Base-by-base conservation (phyloP, 139 green algal genomes). In the Astrephomene gubernaculifera region DNA sequence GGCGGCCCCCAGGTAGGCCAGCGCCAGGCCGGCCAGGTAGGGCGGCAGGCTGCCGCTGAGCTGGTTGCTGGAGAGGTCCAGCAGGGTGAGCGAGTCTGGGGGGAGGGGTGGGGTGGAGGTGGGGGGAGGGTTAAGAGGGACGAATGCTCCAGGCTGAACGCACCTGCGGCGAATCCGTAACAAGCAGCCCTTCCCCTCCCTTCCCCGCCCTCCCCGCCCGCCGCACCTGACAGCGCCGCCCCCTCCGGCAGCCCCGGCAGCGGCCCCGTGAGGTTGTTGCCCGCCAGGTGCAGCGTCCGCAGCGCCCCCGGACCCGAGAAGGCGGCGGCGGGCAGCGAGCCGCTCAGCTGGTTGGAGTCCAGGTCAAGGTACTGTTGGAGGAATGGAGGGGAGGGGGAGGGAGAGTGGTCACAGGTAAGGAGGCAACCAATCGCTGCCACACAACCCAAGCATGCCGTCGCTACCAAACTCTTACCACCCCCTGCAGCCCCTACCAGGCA, bases 331-430 rank as follows among this genome's bases (percentile, higher is more conserved):
- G 78, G 78, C 63, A 84, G 43, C 8, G 43, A 0, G 41, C 78
- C 78, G 19, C 25, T 29, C 43, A 84, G 61, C 31, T 6, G 43
- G 78, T 84, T 84, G 31, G 27, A 8, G 43, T 64, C 78, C 21
- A 75, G 63, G 43, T 75, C 63, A 24, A 83, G n/a, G 44, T 36
- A 63, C 60, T 73, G 76, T 21, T 4, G 49, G n/a, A n/a, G n/a
- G n/a, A n/a, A n/a, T n/a, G n/a, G n/a, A n/a, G n/a, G n/a, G n/a
- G n/a, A n/a, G n/a, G n/a, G n/a, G n/a, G n/a, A n/a, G n/a, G n/a
- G n/a, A n/a, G n/a, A n/a, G n/a, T n/a, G n/a, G 17, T 17, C 49
- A 17, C 49, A 17, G 49, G 49, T 17, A 12, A 25, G 49, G 49
- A 57, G 17, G 17, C 57, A 6, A 22, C 17, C 6, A 29, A 14